Evolutionary conservation across 257 asterid genomes (phyloP).

Genomic region (Penstemon barbatus): DNA sequence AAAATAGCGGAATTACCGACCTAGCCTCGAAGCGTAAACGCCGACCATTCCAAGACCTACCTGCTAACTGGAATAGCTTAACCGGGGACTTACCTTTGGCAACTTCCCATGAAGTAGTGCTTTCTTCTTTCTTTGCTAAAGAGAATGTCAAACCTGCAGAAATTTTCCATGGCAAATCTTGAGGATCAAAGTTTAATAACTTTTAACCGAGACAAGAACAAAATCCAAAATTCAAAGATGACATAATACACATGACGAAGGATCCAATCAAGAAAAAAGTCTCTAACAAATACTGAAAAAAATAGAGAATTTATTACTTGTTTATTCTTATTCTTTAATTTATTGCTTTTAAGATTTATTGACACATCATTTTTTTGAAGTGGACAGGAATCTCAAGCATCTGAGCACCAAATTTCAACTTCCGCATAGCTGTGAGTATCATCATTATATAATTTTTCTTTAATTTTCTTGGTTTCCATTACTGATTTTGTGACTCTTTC

Average conservation of each 20-base stretch:
- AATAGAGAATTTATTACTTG: slow-evolving; percentile 36
- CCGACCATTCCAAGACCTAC: no score
- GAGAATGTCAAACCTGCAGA: no score
- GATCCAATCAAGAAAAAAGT: slow-evolving; percentile 32
- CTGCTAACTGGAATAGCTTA: no score
- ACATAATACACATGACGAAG: slow-evolving; percentile 9
- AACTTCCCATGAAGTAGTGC: no score
- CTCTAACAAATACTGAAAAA: background rate
- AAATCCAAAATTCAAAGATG: slow-evolving; percentile 21
- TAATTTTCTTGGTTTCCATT: slow-evolving; percentile 33
- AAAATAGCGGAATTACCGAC: no score
- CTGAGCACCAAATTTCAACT: slow-evolving; percentile 3
- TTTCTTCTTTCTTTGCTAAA: no score
- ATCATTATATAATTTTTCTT: slow-evolving; percentile 25
- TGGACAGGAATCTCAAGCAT: slow-evolving; percentile 22
- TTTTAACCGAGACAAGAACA: slow-evolving; percentile 9
- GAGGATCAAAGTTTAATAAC: slow-evolving; percentile 10
- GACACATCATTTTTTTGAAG: slow-evolving; percentile 37
- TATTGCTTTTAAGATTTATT: slow-evolving; percentile 38
- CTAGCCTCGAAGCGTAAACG: no score
- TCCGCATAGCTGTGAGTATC: slow-evolving; percentile 24
- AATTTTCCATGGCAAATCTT: slow-evolving; percentile 2
- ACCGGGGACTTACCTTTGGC: no score
- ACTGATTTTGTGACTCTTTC: background rate
- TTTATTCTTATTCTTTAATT: slow-evolving; percentile 47